Conservation (phyloP, 805 yeast genomes). For the Candida lessepsii region DNA sequence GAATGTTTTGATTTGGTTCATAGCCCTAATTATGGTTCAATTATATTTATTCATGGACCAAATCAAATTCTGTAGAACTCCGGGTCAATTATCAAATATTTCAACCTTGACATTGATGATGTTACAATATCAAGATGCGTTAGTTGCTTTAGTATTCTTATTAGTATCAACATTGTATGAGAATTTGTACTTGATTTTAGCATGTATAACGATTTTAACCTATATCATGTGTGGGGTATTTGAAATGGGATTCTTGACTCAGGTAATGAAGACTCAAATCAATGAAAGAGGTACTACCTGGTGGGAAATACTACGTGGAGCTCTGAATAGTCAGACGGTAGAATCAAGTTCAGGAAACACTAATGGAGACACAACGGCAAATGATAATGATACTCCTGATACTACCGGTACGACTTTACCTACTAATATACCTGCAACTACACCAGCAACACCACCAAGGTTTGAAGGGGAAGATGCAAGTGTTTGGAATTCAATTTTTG, state of each 20-base stretch:
- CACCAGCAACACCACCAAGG: constrained; percentile 7
- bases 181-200: constrained; percentile 62
- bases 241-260: constrained; percentile 70
- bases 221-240: constrained; percentile 70
- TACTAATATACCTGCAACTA: constrained; percentile 7
- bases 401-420: constrained; percentile 4
- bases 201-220: constrained; percentile 66
- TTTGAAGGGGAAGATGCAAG: constrained; percentile 15
- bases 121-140: constrained; percentile 70
- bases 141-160: constrained; percentile 60
- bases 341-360: too few species aligned
- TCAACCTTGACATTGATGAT: constrained; percentile 56
- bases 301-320: constrained; percentile 65
- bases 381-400: not conserved
- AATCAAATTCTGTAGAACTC: constrained; percentile 70
- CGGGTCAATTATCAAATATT: constrained; percentile 73
- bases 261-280: constrained; percentile 65
- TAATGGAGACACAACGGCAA: not conserved
- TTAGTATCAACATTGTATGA: constrained; percentile 55
- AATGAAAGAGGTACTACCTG: constrained; percentile 69
- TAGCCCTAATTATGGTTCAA: constrained; percentile 47
- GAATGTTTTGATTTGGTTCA: constrained; percentile 43
- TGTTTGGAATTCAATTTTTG: constrained; percentile 26
- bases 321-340: constrained; percentile 18
- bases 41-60: constrained; percentile 62